Base-by-base conservation (phyloP, 202 grass and related monocot species). In the Bolboschoenoplectus hybrid region DNA sequence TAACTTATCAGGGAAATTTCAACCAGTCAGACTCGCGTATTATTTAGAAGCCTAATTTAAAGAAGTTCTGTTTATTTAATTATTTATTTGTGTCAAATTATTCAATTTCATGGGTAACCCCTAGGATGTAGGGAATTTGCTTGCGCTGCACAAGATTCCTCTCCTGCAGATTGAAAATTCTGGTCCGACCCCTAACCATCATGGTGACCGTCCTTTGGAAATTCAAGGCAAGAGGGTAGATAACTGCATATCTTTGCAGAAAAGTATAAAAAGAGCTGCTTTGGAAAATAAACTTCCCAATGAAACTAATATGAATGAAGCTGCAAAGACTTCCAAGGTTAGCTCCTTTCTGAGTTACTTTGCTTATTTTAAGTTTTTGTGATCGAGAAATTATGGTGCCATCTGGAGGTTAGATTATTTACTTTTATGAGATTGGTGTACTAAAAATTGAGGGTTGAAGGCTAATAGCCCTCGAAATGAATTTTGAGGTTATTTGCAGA, bases 281-380 rank as follows among this genome's bases (percentile, higher is more conserved):
- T 89, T 88, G 80, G 82, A 74, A 82, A 62, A 88, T 80, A 81
- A 78, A 57, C 62, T 72, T 55, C 81, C 81, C 2, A 92, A 90
- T 92, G 88, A 89, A 87, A 84, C 70, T 67, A 91, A 92, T 63
- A 47, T 75, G 65, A 38, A 79, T 80, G 5, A 78, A 85, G 82
- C 66, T 78, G 83, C 75, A 80, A 89, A 85, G 84, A 36, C 49
- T 86, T 67, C 88, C 52, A 95, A 95, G 85, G 95, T 98, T 81
- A 92, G 86, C 82, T 82, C 69, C 1, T 8, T 84, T n/a, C 44
- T 7, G 9, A 52, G 58, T 89, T 80, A 67, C 70, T 44, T 43
- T 45, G 2, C 81, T 50, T 60, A 61, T 10, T 57, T 14, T 4
- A 12, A 86, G 74, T 9, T 56, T 35, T 80, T 86, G 26, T 40